Evolutionary conservation across 2,329 filamentous ascomycete genomes (phyloP), one percentile per base, ranked within the genome.

Genomic region (Colletotrichum lupini): DNA sequence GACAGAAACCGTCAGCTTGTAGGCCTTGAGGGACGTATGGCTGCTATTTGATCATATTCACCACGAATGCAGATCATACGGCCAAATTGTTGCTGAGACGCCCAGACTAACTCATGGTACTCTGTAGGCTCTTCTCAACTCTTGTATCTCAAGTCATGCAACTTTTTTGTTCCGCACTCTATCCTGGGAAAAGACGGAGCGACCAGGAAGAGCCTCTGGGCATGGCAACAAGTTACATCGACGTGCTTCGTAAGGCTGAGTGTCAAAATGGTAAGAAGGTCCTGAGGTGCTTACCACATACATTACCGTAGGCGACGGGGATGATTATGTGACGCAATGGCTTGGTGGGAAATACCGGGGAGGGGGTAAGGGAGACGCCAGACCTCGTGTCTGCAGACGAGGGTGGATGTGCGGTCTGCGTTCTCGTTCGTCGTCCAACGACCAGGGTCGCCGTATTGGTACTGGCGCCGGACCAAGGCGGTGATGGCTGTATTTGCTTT

Each of bases 401-500:
- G 59, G 57, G 28, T 53, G 60, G 58, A 42, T 62, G 49, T 46
- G 26, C 37, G 60, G 58, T 26, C 49, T 56, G 64, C n/a, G 30
- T 53, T 73, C 66, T 65, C 30, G 52, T 72, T 72, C 57, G 65
- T 42, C 42, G 55, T 60, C 42, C 32, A 28, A 16, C 30, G 52
- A 46, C 69, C 46, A 42, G 59, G 59, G 49, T 24, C 28, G 58
- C 66, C 60, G 30, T 52, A 60, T 64, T 55, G 52, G 70, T 70
- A 55, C 67, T 73, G 61, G 67, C 56, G 60, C 52, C 70, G 70
- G 70, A 69, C 46, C 24, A 73, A 70, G 65, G 70, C 67, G 67
- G 60, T 65, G 70, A 52, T 56, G 55, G 59, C 55, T 60, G 67
- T 56, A 49, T 37, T 22, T 68, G 16, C 53, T 32, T 59, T 30